Base-by-base conservation (phyloP, 176 grass and related monocot genomes). In the Stipa capillata region DNA sequence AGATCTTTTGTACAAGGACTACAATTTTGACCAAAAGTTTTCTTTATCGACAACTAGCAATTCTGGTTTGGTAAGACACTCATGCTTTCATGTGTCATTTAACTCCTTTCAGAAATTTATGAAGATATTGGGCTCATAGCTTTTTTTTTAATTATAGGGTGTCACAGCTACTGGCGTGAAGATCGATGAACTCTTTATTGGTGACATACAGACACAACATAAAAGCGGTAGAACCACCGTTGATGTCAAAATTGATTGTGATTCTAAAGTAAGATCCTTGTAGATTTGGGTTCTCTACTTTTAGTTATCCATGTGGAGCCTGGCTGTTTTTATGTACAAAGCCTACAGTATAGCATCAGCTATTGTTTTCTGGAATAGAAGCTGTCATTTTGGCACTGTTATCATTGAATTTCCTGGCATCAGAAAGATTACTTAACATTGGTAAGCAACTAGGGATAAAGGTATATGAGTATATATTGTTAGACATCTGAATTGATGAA, bases 21-120 rank as follows among this genome's bases (percentile, higher is more conserved):
- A n/a, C n/a, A n/a, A 79, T 71, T 94, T 94, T 79, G 83, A 94
- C 51, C 82, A 94, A 18, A 94, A 91, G 58, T 82, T 94, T 67
- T 86, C 84, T 60, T 69, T 94, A 51, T 84, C 76, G 2, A 83
- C 77, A 20, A 68, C 79, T 41, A 82, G 44, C 67, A 18, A 24
- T 83, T 66, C 89, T 79, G 92, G 83, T 78, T 47, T 94, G 86
- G 92, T n/a, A n/a, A n/a, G n/a, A n/a, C n/a, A n/a, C n/a, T n/a
- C n/a, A n/a, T n/a, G n/a, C n/a, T n/a, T n/a, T n/a, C n/a, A n/a
- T n/a, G n/a, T n/a, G n/a, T n/a, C n/a, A n/a, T n/a, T n/a, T n/a
- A n/a, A n/a, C n/a, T 94, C 34, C 24, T 73, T 18, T 14, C 6
- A 28, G 18, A 27, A 51, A 43, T 40, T 39, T 82, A 2, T 76